Conservation (phyloP, 1,284 basidiomycete genomes). For the Pholiota adiposa region DNA sequence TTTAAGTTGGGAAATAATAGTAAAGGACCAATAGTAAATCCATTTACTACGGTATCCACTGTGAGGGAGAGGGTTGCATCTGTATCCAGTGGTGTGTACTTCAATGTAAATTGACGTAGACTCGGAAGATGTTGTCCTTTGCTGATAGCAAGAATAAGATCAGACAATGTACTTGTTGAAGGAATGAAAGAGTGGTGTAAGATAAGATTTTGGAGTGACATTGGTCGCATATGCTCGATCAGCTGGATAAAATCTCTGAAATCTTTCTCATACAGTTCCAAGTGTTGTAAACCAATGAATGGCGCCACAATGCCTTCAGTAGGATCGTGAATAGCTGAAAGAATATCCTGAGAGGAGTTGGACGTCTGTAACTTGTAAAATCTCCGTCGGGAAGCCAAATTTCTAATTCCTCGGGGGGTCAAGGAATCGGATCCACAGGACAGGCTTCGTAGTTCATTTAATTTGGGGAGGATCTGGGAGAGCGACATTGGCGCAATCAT, state of each 20-base stretch:
- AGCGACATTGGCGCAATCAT: background rate
- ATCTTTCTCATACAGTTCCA: constrained; percentile 11
- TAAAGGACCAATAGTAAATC: constrained; percentile 7
- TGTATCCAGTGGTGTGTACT: background rate
- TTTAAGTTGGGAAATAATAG: constrained; percentile 13
- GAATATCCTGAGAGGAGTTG: constrained; percentile 13
- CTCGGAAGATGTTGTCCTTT: background rate
- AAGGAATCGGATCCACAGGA: constrained; percentile 10
- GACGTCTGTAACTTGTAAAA: constrained; percentile 11
- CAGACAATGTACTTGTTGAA: background rate
- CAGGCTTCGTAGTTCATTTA: constrained; percentile 13
- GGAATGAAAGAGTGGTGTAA: background rate
- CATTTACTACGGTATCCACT: background rate
- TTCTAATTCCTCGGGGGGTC: background rate
- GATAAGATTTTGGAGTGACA: constrained; percentile 7
- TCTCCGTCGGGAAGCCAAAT: background rate
- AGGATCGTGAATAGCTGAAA: background rate
- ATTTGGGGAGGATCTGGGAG: constrained; percentile 10
- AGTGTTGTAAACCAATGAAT: constrained; percentile 14
- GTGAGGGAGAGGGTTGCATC: background rate
- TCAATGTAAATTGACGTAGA: constrained; percentile 7
- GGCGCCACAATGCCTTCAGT: background rate
- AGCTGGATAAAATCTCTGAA: background rate
- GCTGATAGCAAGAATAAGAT: background rate
- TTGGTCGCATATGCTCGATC: background rate